These are phyloP conservation scores for Dendryphion nanum DNA, from an alignment of 2,329 filamentous ascomycete species.

Conservation along the genomic window DNA sequence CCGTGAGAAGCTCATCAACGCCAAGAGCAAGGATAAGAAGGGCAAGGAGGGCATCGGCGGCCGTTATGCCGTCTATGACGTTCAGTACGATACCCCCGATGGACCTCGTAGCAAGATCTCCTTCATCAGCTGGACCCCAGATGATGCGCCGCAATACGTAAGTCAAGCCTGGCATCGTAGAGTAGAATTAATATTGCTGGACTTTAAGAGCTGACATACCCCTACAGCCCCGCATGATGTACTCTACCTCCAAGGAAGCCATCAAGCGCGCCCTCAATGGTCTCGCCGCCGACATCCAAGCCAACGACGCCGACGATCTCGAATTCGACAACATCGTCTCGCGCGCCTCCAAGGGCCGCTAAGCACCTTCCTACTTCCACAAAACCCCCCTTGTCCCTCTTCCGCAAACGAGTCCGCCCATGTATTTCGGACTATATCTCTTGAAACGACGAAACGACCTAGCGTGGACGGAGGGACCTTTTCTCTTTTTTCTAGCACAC, in stretches of 20 bases:
- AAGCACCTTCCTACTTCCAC: slow-evolving; percentile 30
- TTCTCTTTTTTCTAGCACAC: too few relatives aligned
- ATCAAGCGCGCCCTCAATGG: slow-evolving; percentile 78
- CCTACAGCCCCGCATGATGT: slow-evolving; percentile 86
- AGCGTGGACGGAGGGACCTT: too few relatives aligned
- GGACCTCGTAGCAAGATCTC: slow-evolving; percentile 61
- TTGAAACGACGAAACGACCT: neutral
- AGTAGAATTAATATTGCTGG: too few relatives aligned
- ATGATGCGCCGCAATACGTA: slow-evolving; percentile 78
- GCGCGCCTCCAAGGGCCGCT: slow-evolving; percentile 52
- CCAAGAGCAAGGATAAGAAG: slow-evolving; percentile 68
- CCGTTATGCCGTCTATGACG: slow-evolving; percentile 82
- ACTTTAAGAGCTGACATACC: too few relatives aligned
- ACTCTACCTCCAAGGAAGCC: slow-evolving; percentile 84
- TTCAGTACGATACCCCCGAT: slow-evolving; percentile 74
- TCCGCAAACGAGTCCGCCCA: neutral
- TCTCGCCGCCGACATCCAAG: slow-evolving; percentile 74
- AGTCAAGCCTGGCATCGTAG: too few relatives aligned
- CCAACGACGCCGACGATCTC: slow-evolving; percentile 80
- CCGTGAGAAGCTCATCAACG: slow-evolving; percentile 72
- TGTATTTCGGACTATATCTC: too few relatives aligned
- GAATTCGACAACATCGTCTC: slow-evolving; percentile 69
- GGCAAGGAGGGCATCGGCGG: slow-evolving; percentile 61
- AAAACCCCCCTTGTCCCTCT: neutral
- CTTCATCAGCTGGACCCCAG: slow-evolving; percentile 32